Percentiles rank a stretch among this genome's conserved stretches.
phyloP scores from a whole-genome alignment of 805 yeast species.

The Ogataea pini region DNA sequence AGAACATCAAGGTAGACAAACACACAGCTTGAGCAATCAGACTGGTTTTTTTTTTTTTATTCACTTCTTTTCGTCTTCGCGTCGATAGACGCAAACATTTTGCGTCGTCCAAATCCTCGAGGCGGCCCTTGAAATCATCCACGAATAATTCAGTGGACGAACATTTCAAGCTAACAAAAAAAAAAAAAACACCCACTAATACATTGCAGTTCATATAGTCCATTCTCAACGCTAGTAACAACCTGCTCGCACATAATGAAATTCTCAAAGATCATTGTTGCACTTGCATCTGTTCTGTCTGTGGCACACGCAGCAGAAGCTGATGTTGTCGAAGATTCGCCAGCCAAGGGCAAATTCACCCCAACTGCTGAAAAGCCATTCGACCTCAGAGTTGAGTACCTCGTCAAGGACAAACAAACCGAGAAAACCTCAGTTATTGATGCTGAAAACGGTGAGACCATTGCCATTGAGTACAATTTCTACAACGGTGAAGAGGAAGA shows the following conservation, averaged over 20 bases:
- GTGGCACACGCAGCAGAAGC: slow-evolving; percentile 21
- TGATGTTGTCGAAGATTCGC: slow-evolving; percentile 12
- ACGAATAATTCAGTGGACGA: slow-evolving; percentile 11
- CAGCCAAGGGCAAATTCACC: slow-evolving; percentile 28
- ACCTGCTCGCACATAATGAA: slow-evolving; percentile 17
- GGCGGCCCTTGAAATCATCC: slow-evolving; percentile 3
- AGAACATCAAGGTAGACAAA: neutral
- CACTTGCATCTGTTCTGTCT: slow-evolving; percentile 21
- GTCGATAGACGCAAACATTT: slow-evolving; percentile 4
- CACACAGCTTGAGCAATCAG: no score
- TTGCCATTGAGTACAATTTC: slow-evolving; percentile 53
- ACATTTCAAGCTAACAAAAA: neutral
- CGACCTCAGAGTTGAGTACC: slow-evolving; percentile 50
- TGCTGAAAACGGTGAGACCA: slow-evolving; percentile 51
- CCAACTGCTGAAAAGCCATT: slow-evolving; percentile 41
- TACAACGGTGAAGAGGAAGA: slow-evolving; percentile 53
- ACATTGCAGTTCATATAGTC: neutral
- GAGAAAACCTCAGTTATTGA: slow-evolving; percentile 43
- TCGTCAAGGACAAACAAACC: slow-evolving; percentile 45
- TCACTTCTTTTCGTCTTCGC: neutral
- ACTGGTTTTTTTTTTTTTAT: neutral
- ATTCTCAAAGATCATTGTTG: slow-evolving; percentile 20
- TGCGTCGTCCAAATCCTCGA: neutral
- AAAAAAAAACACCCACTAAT: neutral
- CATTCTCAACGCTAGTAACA: neutral